These are phyloP conservation scores for Ophiostoma pallidulum DNA, from an alignment of 2,329 filamentous ascomycete genomes.

Conservation along the genomic window DNA sequence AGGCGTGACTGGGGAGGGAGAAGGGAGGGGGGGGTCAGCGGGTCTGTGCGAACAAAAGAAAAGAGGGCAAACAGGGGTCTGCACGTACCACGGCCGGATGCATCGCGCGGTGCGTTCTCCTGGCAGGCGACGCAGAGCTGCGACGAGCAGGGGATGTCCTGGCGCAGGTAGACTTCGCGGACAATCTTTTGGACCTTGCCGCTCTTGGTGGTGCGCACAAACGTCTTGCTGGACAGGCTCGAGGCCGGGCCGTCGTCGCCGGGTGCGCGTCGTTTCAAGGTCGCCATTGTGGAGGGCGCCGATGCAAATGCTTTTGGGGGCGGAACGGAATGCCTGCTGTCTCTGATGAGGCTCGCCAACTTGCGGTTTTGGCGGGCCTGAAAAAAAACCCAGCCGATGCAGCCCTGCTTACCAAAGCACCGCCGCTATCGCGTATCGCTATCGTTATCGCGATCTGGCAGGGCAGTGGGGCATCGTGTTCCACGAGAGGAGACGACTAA, in stretches of 20 bases:
- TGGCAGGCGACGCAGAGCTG: conserved; percentile 73
- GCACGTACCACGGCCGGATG: conserved; percentile 63
- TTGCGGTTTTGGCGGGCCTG: no score
- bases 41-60: not conserved
- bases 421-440: conserved; percentile 9
- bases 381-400: conserved; percentile 13
- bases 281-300: conserved; percentile 46
- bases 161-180: conserved; percentile 86
- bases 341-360: not conserved
- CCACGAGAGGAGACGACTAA: no score
- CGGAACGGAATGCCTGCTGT: no score
- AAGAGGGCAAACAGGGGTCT: not conserved
- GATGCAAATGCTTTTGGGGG: not conserved
- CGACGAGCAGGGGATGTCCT: conserved; percentile 96
- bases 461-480: no score
- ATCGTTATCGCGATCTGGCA: conserved; percentile 14
- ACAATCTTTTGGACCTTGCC: conserved; percentile 99
- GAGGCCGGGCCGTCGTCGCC: conserved; percentile 41
- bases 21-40: conserved; percentile 19
- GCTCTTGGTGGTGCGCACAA: conserved; percentile 85
- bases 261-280: conserved; percentile 50
- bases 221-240: conserved; percentile 90
- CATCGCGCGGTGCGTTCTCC: conserved; percentile 65
- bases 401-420: conserved; percentile 17
- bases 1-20: conserved; percentile 53